phyloP scores from a whole-genome alignment of 768 basidiomycete genomes.

The Vararia minispora region DNA sequence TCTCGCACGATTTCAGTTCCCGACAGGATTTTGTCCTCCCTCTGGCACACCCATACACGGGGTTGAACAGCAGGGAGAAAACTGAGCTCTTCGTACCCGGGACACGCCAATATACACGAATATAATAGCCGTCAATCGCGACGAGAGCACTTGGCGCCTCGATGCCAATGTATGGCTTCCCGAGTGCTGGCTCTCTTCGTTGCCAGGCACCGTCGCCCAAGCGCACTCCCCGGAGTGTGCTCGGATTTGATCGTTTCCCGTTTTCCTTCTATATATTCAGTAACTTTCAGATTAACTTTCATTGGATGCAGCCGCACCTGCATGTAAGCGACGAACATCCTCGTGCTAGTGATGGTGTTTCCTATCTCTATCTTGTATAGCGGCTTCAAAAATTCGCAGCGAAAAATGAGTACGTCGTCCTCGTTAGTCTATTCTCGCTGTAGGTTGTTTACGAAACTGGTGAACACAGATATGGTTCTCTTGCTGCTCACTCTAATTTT shows the following conservation, averaged over 20 bases:
- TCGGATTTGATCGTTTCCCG: neutral
- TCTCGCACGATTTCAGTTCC: too few relatives aligned
- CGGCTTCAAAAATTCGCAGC: conserved; percentile 11
- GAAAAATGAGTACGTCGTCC: conserved; percentile 11
- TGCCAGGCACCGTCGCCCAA: conserved; percentile 1
- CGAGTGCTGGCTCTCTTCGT: neutral
- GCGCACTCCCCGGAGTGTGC: conserved; percentile 5
- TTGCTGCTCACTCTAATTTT: neutral
- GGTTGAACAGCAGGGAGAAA: too few relatives aligned
- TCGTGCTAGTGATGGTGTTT: neutral
- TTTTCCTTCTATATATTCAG: neutral
- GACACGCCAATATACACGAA: neutral
- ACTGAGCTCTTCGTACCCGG: neutral
- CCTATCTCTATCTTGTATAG: neutral
- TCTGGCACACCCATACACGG: too few relatives aligned
- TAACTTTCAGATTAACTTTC: neutral
- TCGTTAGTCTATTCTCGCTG: neutral
- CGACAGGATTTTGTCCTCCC: too few relatives aligned
- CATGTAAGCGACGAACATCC: too few relatives aligned
- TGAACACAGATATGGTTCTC: conserved; percentile 1
- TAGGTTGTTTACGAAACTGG: neutral
- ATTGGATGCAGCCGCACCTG: neutral
- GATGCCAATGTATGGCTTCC: neutral
- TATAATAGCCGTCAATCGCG: neutral
- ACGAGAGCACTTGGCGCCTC: neutral